Percentiles rank a stretch among this genome's conserved stretches.
Conservation (phyloP, 331 rosid species). For the Telfairia occidentalis region DNA sequence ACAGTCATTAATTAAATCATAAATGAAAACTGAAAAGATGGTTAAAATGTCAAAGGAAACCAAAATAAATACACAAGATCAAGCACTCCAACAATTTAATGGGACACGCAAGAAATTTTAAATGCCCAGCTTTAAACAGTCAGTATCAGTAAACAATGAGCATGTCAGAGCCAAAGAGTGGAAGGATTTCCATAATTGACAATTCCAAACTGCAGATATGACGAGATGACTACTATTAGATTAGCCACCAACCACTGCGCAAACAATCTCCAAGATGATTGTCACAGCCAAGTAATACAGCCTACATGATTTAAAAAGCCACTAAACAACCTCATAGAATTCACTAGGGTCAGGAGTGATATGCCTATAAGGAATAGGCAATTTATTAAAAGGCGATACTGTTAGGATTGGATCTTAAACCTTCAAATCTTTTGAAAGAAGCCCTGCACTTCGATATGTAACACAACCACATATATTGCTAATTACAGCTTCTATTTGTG, state of each 20-base stretch:
- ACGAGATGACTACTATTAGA: neutral
- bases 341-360: neutral
- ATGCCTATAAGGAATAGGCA: neutral
- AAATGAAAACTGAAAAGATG: neutral
- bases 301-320: neutral
- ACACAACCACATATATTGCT: neutral
- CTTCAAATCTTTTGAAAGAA: neutral
- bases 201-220: neutral
- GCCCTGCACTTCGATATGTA: neutral
- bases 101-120: neutral
- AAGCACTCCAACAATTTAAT: neutral
- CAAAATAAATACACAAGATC: neutral
- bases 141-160: neutral
- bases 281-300: neutral
- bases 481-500: neutral
- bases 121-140: neutral
- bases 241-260: neutral
- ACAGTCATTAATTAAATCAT: neutral
- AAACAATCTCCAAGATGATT: neutral
- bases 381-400: neutral
- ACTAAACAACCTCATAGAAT: neutral
- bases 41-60: neutral
- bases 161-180: neutral
- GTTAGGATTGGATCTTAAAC: neutral
- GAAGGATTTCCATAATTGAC: neutral